Evolutionary conservation across 1,139 yeast genomes (phyloP), one percentile per base, ranked within the genome.

Genomic region (Nadsonia commutata): DNA sequence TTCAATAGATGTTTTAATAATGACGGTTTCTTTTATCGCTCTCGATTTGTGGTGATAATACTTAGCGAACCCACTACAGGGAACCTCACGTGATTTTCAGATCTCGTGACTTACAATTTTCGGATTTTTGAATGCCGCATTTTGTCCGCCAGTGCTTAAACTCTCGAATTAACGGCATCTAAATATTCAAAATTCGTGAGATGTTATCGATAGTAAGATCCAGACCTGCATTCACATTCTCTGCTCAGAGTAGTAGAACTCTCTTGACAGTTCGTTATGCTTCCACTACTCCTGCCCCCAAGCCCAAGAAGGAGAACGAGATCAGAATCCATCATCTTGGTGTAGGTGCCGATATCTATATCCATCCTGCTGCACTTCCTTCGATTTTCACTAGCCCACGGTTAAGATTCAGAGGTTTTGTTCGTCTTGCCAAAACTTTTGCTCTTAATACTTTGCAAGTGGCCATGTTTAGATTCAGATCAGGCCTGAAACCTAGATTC

Each of bases 401-500:
- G 37, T 52, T 58, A 19, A 65, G 65, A 33, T 52, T 67, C 48
- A 64, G 64, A 49, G 63, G 55, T 9, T 27, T 27, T 27, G 13
- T 27, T 27, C 9, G 33, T 11, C n/a, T 27, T 4, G 13, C 33
- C 8, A 27, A 75, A 43, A 63, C 70, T 3, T 65, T 74, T 44
- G 79, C 79, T 22, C 67, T 76, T 53, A 78, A 78, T 57, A 78
- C 83, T 36, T 70, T 74, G 42, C 55, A 56, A 60, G 75, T 80
- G 16, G 80, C 76, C 37, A 68, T 76, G 52, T 76, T 76, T 56
- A 73, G 81, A 50, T 69, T 73, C 53, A 77, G 74, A 50, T 74
- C 80, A 43, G 78, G 78, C 33, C 64, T 75, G 52, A 76, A 71
- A 55, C 83, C 86, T 20, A 67, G 76, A 40, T 78, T 79, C 57